phyloP scores from a whole-genome alignment of 495 filamentous ascomycete species.

The Xylaria bambusicola region DNA sequence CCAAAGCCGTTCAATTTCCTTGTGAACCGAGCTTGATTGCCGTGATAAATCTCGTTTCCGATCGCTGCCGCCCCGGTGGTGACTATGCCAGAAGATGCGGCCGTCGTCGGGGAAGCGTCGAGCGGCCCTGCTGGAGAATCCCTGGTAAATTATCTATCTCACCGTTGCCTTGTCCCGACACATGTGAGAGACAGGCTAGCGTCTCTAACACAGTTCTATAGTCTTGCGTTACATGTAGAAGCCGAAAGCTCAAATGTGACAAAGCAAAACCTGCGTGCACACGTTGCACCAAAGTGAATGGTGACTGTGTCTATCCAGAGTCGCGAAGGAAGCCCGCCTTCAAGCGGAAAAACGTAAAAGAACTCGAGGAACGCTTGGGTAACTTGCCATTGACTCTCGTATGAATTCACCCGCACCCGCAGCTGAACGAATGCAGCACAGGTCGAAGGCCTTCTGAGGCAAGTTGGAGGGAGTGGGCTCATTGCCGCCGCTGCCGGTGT shows the following conservation, averaged over 20 bases:
- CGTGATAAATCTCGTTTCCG: background rate
- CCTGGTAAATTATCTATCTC: constrained; percentile 24
- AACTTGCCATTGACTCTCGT: constrained; percentile 21
- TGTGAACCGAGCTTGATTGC: background rate
- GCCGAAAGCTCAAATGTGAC: constrained; percentile 68
- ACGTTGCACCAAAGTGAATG: constrained; percentile 68
- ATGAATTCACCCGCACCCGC: background rate
- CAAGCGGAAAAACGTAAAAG: constrained; percentile 85
- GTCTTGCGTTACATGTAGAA: constrained; percentile 50
- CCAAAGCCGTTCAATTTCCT: background rate
- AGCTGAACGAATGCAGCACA: constrained; percentile 39
- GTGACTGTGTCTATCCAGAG: constrained; percentile 81
- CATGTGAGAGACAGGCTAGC: background rate
- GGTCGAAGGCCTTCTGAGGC: constrained; percentile 47
- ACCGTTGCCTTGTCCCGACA: constrained; percentile 6
- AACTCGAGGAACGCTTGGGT: constrained; percentile 81
- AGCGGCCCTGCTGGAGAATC: constrained; percentile 22
- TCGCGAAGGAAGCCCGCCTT: constrained; percentile 83
- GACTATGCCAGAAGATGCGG: constrained; percentile 27
- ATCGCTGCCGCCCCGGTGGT: background rate
- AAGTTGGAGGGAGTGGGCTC: constrained; percentile 27
- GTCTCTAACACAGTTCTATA: constrained; percentile 16
- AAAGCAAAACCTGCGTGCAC: constrained; percentile 68
- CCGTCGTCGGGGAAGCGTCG: constrained; percentile 11
- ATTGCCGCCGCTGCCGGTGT: background rate